Base-by-base conservation (phyloP, 1,284 basidiomycete species). In the Ceratobasidium sp. region DNA sequence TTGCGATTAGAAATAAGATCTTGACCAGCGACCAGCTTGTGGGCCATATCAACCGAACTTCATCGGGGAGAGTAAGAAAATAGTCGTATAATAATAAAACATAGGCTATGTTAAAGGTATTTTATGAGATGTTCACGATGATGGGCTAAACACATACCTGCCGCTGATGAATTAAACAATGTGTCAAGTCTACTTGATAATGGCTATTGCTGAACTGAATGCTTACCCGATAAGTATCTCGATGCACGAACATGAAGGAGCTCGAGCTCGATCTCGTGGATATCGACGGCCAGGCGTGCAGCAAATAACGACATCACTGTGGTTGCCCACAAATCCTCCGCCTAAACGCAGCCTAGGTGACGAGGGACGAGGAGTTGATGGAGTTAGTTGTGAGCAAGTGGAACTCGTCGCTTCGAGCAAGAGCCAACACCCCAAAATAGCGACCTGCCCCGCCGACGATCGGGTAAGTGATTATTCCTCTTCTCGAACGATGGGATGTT, bases 11-110 rank as follows among this genome's bases (percentile, higher is more conserved):
- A 23, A 70, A 73, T 41, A 73, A 34, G 3, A 41, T 32, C 30
- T 73, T 73, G 21, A 70, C 65, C 1, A 73, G 46, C 18, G 64
- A 70, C 65, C 53, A 69, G 9, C 43, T 30, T 1, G 65, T 59
- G 1, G 64, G 64, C 72, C 72, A 73, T 50, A 73, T 70, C 1
- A 73, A 48, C 36, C 60, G 30, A 21, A 73, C 65, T 45, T 73
- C 72, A 12, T 73, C 65, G 16, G 45, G 45, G 21, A 73, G 59
- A 8, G 72, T 73, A 36, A 67, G 60, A 55, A 67, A 57, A 30
- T 73, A 50, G 60, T 73, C 72, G 55, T 69, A 73, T 28, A 73
- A 34, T 14, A 73, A 34, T 6, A 73, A 5, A 4, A 65, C 62
- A 26, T 65, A 65, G n/a, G 46, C 62, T 65, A 39, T 21, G 26